These are phyloP conservation scores for Chondrostereum purpureum DNA, from an alignment of 1,284 basidiomycete species.

Conservation along the genomic window DNA sequence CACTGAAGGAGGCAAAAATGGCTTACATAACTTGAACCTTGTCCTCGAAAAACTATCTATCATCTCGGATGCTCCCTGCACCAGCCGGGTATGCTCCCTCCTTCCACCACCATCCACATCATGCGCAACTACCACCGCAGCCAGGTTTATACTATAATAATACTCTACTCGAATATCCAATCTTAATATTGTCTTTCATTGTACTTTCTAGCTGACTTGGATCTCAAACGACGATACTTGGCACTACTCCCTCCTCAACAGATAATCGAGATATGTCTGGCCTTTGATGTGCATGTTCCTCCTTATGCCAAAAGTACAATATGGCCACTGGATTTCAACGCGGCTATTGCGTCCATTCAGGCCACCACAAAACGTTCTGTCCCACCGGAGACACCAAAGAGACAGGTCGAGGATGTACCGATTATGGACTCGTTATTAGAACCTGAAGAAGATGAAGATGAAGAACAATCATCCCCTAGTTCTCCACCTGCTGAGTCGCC, in stretches of 20 bases:
- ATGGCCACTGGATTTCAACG: conserved; percentile 64
- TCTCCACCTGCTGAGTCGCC: neutral
- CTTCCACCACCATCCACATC: conserved; percentile 6
- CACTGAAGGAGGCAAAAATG: too few species aligned
- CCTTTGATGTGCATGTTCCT: conserved; percentile 62
- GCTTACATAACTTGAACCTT: neutral
- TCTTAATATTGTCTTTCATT: conserved; percentile 13
- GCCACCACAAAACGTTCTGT: conserved; percentile 15
- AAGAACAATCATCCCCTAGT: conserved; percentile 3
- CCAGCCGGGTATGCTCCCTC: conserved; percentile 3
- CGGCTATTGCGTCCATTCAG: conserved; percentile 50
- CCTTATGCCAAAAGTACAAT: conserved; percentile 48
- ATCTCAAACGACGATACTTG: conserved; percentile 64
- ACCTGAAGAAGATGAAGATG: conserved; percentile 3
- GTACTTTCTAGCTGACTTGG: conserved; percentile 30
- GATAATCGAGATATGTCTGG: conserved; percentile 70
- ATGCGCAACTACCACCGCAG: neutral
- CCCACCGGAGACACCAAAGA: conserved; percentile 4
- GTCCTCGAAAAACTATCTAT: conserved; percentile 2
- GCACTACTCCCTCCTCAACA: conserved; percentile 56
- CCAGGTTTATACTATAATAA: conserved; percentile 1
- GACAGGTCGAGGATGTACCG: conserved; percentile 5
- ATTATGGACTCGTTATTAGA: conserved; percentile 13
- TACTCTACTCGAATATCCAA: neutral
- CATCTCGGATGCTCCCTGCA: neutral